Percentiles rank a stretch among this genome's conserved stretches.
Evolutionary conservation across 2,329 filamentous ascomycete genomes (phyloP).

Genomic region (Fusarium paranaense): DNA sequence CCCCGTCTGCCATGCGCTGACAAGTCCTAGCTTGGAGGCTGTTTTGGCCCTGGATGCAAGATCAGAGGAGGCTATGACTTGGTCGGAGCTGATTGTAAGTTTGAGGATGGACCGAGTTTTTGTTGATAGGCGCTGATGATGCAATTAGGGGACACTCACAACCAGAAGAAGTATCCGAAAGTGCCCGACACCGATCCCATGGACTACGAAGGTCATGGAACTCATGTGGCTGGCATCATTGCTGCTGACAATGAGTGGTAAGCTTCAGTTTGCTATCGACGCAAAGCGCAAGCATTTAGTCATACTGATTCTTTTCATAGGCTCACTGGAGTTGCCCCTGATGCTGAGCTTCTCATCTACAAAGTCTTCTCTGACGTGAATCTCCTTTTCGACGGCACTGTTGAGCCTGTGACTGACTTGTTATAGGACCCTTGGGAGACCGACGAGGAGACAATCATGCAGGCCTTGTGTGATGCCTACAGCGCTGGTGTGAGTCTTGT

Average conservation of each 20-base stretch:
- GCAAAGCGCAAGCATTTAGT: not conserved
- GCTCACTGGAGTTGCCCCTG: constrained; percentile 59
- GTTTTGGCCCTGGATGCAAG: constrained; percentile 54
- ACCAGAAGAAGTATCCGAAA: constrained; percentile 47
- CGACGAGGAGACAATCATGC: constrained; percentile 51
- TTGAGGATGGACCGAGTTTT: not conserved
- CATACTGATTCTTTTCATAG: constrained; percentile 32
- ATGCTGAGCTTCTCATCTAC: constrained; percentile 57
- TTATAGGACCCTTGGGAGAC: constrained; percentile 46
- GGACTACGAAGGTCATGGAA: constrained; percentile 52
- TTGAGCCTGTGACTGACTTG: not conserved
- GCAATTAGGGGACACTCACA: constrained; percentile 45
- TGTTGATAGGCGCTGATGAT: constrained; percentile 11
- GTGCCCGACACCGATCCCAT: constrained; percentile 51
- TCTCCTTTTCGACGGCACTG: not conserved
- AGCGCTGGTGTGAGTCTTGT: constrained; percentile 45
- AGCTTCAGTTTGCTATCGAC: not conserved
- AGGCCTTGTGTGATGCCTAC: constrained; percentile 52
- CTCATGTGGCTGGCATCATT: constrained; percentile 61
- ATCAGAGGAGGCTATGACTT: constrained; percentile 54
- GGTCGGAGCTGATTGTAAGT: constrained; percentile 49
- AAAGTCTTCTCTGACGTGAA: constrained; percentile 55
- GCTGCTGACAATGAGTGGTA: constrained; percentile 56
- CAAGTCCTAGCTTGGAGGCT: constrained; percentile 50
- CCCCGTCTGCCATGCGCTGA: constrained; percentile 2